Evolutionary conservation across 2,329 filamentous ascomycete species (phyloP).

Genomic region (Neurospora sp.): DNA sequence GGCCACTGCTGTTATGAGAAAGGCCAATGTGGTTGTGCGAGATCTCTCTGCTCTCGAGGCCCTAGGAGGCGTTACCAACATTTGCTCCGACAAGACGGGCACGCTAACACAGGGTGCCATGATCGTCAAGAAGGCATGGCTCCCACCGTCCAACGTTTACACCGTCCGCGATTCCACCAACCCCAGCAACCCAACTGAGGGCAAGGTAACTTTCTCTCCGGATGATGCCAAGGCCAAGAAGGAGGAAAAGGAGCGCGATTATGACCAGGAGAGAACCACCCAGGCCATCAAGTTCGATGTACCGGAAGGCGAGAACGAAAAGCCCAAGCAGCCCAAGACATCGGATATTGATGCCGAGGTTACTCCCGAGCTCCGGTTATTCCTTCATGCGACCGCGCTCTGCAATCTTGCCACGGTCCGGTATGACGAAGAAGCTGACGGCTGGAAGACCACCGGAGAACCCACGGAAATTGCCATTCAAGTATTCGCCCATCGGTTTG

Average conservation of each 20-base stretch:
- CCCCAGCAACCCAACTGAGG: conserved; percentile 51
- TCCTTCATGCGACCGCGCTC: conserved; percentile 47
- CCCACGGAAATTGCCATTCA: conserved; percentile 70
- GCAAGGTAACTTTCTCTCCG: conserved; percentile 38
- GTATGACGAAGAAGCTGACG: conserved; percentile 40
- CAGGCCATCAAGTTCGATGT: conserved; percentile 53
- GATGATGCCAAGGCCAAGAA: conserved; percentile 23
- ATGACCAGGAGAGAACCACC: conserved; percentile 48
- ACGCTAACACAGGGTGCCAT: conserved; percentile 60
- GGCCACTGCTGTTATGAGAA: conserved; percentile 54
- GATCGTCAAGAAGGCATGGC: conserved; percentile 58
- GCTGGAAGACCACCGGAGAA: conserved; percentile 59
- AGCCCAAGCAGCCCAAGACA: conserved; percentile 26
- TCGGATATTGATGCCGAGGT: conserved; percentile 32
- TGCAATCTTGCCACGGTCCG: conserved; percentile 56
- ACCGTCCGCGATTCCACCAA: conserved; percentile 51
- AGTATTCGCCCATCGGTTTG: conserved; percentile 62
- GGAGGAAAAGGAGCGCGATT: conserved; percentile 37
- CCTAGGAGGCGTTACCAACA: conserved; percentile 60
- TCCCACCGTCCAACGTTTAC: conserved; percentile 46
- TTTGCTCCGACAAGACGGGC: conserved; percentile 66
- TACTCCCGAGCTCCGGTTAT: conserved; percentile 39
- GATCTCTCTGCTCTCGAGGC: conserved; percentile 59
- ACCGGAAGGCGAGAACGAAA: conserved; percentile 36
- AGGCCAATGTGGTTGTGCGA: conserved; percentile 54